Evolutionary conservation across 1,284 basidiomycete genomes (phyloP).

Genomic region (Naganishia sp.): DNA sequence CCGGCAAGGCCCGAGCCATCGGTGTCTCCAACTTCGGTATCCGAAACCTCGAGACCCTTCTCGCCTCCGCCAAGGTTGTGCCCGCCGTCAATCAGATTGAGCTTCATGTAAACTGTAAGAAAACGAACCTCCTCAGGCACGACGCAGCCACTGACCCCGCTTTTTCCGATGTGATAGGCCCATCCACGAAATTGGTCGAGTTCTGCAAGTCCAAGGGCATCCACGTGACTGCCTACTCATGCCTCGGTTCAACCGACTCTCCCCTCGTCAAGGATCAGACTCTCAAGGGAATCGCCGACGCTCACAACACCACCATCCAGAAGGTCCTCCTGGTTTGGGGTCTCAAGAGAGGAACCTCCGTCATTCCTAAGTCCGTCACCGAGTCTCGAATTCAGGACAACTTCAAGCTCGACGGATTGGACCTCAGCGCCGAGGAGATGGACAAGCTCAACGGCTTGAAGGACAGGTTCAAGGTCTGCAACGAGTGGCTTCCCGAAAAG

Average conservation of each 20-base stretch:
- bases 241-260: slow-evolving; percentile 35
- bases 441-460: slow-evolving; percentile 28
- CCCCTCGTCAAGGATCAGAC: slow-evolving; percentile 33
- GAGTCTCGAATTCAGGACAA: slow-evolving; percentile 33
- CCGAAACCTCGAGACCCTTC: slow-evolving; percentile 62
- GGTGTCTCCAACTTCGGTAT: slow-evolving; percentile 72
- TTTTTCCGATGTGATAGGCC: background rate
- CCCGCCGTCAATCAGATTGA: slow-evolving; percentile 78
- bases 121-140: too few relatives aligned
- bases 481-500: slow-evolving; percentile 35
- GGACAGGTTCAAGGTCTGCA: slow-evolving; percentile 36
- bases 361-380: slow-evolving; percentile 36
- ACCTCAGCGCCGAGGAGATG: slow-evolving; percentile 34
- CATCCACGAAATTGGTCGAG: slow-evolving; percentile 33
- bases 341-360: slow-evolving; percentile 33
- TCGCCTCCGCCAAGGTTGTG: slow-evolving; percentile 63
- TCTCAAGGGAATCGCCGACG: slow-evolving; percentile 30
- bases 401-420: slow-evolving; percentile 35
- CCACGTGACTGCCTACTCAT: slow-evolving; percentile 38
- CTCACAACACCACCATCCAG: slow-evolving; percentile 28
- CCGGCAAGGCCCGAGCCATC: slow-evolving; percentile 59
- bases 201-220: slow-evolving; percentile 37
- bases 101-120: background rate
- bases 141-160: too few relatives aligned
- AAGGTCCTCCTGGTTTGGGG: slow-evolving; percentile 34